These are phyloP conservation scores for Conoideocrella luteorostrata DNA, from an alignment of 2,329 filamentous ascomycete genomes.

Conservation along the genomic window DNA sequence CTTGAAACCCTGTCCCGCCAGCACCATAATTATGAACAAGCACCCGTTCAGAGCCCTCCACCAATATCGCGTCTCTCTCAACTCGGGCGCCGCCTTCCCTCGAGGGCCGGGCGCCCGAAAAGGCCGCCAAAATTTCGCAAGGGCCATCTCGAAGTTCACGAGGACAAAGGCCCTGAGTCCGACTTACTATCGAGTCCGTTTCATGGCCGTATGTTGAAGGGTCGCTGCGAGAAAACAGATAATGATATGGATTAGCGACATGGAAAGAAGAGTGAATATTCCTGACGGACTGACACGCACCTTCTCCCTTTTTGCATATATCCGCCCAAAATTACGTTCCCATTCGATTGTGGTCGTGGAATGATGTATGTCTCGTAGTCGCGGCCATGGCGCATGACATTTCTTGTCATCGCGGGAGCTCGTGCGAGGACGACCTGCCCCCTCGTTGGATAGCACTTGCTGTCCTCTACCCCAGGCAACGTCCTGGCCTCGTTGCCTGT, in stretches of 20 bases:
- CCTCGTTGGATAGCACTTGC: conserved; percentile 33
- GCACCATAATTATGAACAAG: conserved; percentile 39
- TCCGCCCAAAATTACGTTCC: conserved; percentile 28
- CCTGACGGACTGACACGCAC: too few relatives aligned
- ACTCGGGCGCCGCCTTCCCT: conserved; percentile 36
- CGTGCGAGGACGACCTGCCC: conserved; percentile 31
- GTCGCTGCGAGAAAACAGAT: too few relatives aligned
- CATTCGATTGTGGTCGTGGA: conserved; percentile 29
- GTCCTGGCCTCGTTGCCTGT: conserved; percentile 27
- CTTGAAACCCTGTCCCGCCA: conserved; percentile 39
- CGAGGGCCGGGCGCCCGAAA: conserved; percentile 28
- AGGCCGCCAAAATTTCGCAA: conserved; percentile 25
- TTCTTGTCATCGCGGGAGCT: conserved; percentile 26
- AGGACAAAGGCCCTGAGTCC: conserved; percentile 24
- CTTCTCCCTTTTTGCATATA: conserved; percentile 30
- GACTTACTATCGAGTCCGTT: conserved; percentile 29
- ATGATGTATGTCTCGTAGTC: conserved; percentile 36
- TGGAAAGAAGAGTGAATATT: too few relatives aligned
- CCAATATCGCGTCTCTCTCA: conserved; percentile 29
- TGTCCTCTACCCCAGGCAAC: conserved; percentile 29
- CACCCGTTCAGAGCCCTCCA: conserved; percentile 17
- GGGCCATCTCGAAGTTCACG: conserved; percentile 18
- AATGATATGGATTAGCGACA: too few relatives aligned
- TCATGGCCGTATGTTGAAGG: conserved; percentile 29
- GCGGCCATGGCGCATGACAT: conserved; percentile 32